Evolutionary conservation across 2,329 filamentous ascomycete species (phyloP), one percentile per base, ranked within the genome.

Genomic region (Proliferodiscus dingleyae): DNA sequence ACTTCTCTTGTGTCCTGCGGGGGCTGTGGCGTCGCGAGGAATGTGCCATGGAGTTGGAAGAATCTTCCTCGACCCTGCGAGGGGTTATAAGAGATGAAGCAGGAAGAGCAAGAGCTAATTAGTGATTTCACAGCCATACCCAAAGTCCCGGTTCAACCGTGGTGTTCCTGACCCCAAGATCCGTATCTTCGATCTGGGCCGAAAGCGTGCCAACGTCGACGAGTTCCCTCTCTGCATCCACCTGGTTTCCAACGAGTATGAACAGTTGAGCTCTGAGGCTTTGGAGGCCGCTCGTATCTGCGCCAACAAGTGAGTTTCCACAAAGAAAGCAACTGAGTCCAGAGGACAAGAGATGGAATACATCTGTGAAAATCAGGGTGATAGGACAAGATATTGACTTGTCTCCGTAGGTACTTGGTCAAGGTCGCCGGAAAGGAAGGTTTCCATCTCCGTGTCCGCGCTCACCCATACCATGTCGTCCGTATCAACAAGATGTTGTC

Each of bases 401-500:
- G 38, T 32, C 19, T 44, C 26, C 45, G 37, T 36, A 65, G 63
- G 51, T 69, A 85, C 77, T 71, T 86, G 58, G 80, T 83, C 72
- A 85, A 85, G 79, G 71, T 73, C 64, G 71, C 74, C 63, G 82
- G 82, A 71, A 86, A 86, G 78, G 82, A 86, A 67, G 71, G 73
- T 68, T 86, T 86, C 80, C 82, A 86, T 71, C 74, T 86, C 61
- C 81, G 82, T 64, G 78, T 86, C 68, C 82, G 93, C 70, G 90
- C 89, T 69, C 93, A 98, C 83, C 93, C 93, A 62, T 98, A 88
- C 89, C 93, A 98, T 82, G 93, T 98, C 77, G 87, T 98, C 81
- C 93, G 93, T 77, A 98, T 98, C 90, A 98, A 98, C 89, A 98
- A 98, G 87, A 98, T 98, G 93, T 91, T 98, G 89, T 97, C 93